Percentiles rank a stretch among this genome's conserved stretches.
phyloP scores from a whole-genome alignment of 495 filamentous ascomycete genomes.

The Neurospora sp. region DNA sequence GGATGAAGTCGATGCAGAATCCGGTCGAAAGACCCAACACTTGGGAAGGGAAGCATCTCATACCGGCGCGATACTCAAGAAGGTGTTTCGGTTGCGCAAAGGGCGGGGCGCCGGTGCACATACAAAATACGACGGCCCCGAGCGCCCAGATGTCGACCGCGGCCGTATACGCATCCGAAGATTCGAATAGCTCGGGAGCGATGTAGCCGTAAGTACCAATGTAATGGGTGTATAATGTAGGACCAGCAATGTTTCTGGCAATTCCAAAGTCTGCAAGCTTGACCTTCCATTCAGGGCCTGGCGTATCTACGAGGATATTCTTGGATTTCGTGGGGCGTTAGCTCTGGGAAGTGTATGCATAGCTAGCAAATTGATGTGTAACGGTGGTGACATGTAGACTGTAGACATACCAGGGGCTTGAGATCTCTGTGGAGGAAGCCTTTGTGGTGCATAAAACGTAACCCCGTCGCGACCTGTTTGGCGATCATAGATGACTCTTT shows the following conservation, averaged over 20 bases:
- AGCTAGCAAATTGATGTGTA: not conserved
- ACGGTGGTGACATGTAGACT: not conserved
- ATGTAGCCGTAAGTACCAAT: constrained; percentile 9
- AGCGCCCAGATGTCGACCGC: constrained; percentile 16
- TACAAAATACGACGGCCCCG: constrained; percentile 4
- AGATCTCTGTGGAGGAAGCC: constrained; percentile 42
- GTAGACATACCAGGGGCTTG: constrained; percentile 25
- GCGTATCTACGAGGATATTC: constrained; percentile 13
- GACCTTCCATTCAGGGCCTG: constrained; percentile 28
- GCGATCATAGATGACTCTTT: constrained; percentile 25
- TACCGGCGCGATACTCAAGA: not conserved
- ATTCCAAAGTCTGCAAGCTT: constrained; percentile 47
- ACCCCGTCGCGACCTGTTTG: constrained; percentile 34
- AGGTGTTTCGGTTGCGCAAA: not conserved
- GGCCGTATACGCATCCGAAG: not conserved
- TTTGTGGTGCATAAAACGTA: constrained; percentile 39
- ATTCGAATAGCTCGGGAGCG: constrained; percentile 9
- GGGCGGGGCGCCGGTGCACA: not conserved
- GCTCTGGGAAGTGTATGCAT: not conserved
- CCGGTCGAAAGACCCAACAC: not conserved
- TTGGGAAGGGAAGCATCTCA: not conserved
- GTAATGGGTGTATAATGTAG: constrained; percentile 3
- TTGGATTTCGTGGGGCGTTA: not conserved
- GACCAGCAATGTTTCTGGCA: constrained; percentile 11
- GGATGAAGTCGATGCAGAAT: not conserved